phyloP scores from a whole-genome alignment of 2,329 filamentous ascomycete genomes.

The Calonectria hongkongensis region DNA sequence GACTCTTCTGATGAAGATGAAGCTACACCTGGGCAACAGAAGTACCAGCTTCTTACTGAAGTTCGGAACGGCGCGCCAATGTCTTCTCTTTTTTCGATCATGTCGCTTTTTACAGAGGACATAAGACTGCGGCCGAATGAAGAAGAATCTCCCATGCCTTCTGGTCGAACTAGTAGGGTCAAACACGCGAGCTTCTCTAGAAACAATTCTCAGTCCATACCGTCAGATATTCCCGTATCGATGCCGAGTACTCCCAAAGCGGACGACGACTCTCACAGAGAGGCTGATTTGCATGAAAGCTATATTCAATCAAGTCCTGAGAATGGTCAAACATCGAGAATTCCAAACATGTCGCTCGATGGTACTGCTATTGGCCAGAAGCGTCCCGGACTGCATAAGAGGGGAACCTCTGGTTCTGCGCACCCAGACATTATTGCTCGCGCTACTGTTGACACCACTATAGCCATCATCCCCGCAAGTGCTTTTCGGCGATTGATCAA shows the following conservation, averaged over 20 bases:
- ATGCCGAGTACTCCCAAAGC: slow-evolving; percentile 64
- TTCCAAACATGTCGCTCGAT: slow-evolving; percentile 86
- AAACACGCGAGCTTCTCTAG: slow-evolving; percentile 55
- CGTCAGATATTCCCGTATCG: slow-evolving; percentile 55
- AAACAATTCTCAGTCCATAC: slow-evolving; percentile 38
- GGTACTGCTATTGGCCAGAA: slow-evolving; percentile 57
- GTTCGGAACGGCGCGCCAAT: slow-evolving; percentile 98
- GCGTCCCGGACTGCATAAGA: slow-evolving; percentile 65
- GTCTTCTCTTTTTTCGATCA: slow-evolving; percentile 98
- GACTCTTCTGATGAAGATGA: slow-evolving; percentile 81
- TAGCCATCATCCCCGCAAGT: slow-evolving; percentile 97
- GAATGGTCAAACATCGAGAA: slow-evolving; percentile 64
- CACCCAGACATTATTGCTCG: slow-evolving; percentile 98
- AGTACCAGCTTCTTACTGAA: slow-evolving; percentile 96
- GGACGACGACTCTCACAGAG: slow-evolving; percentile 51
- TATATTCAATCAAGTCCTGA: slow-evolving; percentile 39
- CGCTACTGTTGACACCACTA: slow-evolving; percentile 96
- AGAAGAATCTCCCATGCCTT: slow-evolving; percentile 62
- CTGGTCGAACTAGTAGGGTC: slow-evolving; percentile 54
- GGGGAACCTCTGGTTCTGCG: slow-evolving; percentile 80
- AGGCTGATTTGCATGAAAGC: slow-evolving; percentile 45
- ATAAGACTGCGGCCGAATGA: slow-evolving; percentile 87
- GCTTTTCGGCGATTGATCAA: slow-evolving; percentile 94
- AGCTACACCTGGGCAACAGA: slow-evolving; percentile 80
- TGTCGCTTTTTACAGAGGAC: slow-evolving; percentile 97